These are phyloP conservation scores for Chloranthus sessilifolius DNA, from an alignment of 164 flowering plant genomes.

Conservation along the genomic window DNA sequence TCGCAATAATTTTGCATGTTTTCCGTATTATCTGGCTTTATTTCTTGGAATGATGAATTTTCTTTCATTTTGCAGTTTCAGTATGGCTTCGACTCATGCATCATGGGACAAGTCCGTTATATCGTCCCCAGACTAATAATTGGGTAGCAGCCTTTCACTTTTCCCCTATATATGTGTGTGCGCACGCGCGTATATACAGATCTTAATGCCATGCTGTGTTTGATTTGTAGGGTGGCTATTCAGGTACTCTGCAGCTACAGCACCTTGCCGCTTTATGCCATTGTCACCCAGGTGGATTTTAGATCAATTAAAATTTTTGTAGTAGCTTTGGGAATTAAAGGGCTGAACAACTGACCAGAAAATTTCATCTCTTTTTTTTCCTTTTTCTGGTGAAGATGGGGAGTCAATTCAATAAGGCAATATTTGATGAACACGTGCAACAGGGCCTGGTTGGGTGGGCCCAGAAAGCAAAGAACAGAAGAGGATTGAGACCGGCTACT, in stretches of 20 bases:
- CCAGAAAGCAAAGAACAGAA: slow-evolving; percentile 37
- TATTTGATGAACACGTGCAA: slow-evolving; percentile 46
- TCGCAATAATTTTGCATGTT: too few relatives aligned
- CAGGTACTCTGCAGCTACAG: slow-evolving; percentile 37
- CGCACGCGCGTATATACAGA: too few relatives aligned
- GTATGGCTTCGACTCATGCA: slow-evolving; percentile 60
- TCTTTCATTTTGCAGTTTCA: slow-evolving; percentile 7
- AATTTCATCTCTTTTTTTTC: not conserved
- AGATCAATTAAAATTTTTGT: not conserved
- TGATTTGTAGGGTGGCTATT: slow-evolving; percentile 28
- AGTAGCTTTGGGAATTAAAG: not conserved
- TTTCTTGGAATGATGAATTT: not conserved
- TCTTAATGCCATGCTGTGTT: not conserved
- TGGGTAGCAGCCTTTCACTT: slow-evolving; percentile 37
- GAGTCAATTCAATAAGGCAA: slow-evolving; percentile 36
- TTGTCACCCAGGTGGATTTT: slow-evolving; percentile 54
- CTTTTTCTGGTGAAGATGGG: slow-evolving; percentile 56
- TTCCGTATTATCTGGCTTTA: too few relatives aligned
- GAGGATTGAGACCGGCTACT: slow-evolving; percentile 11
- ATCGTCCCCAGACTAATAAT: slow-evolving; percentile 58
- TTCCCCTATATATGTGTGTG: not conserved
- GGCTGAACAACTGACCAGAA: not conserved
- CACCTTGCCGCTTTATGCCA: slow-evolving; percentile 45
- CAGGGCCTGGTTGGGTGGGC: slow-evolving; percentile 46
- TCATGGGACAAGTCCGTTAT: slow-evolving; percentile 49